Evolutionary conservation across 306 rosid genomes (phyloP).

Genomic region (Prunus armeniaca): DNA sequence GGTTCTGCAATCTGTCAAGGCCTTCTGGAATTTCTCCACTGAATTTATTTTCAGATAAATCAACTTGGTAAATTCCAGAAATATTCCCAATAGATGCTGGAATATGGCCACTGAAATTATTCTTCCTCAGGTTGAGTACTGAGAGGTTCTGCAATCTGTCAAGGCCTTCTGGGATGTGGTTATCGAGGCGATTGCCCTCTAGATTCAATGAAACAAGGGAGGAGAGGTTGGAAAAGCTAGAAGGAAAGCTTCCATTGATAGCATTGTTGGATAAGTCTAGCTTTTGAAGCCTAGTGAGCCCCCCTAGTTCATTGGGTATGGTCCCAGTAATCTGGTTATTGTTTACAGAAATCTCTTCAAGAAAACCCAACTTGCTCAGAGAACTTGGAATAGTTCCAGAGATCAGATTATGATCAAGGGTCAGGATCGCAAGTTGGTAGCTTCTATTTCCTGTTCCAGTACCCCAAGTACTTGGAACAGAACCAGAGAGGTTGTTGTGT

Average conservation of each 20-base stretch:
- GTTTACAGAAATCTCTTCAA: constrained; percentile 57
- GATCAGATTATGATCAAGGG: constrained; percentile 62
- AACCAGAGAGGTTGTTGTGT: constrained; percentile 71
- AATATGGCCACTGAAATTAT: constrained; percentile 66
- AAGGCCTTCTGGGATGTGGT: constrained; percentile 47
- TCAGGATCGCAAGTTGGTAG: constrained; percentile 51
- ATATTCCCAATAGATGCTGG: constrained; percentile 76
- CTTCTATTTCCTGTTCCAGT: constrained; percentile 31
- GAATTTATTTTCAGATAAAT: constrained; percentile 63
- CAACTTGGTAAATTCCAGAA: constrained; percentile 55
- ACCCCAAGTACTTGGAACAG: constrained; percentile 62
- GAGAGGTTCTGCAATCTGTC: constrained; percentile 58
- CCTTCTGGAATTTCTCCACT: constrained; percentile 57
- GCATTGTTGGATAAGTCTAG: constrained; percentile 79
- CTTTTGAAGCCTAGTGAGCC: constrained; percentile 48
- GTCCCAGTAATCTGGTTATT: constrained; percentile 61
- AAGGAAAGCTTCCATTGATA: constrained; percentile 71
- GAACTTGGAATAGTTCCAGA: constrained; percentile 66
- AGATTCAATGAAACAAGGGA: constrained; percentile 57
- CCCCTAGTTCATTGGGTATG: constrained; percentile 65
- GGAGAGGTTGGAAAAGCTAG: constrained; percentile 55
- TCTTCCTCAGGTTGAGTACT: constrained; percentile 56
- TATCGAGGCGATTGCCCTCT: constrained; percentile 43
- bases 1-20: constrained; percentile 50
- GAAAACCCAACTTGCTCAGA: constrained; percentile 47